Base-by-base conservation (phyloP, 139 green algal species). In the Closterium sp. region DNA sequence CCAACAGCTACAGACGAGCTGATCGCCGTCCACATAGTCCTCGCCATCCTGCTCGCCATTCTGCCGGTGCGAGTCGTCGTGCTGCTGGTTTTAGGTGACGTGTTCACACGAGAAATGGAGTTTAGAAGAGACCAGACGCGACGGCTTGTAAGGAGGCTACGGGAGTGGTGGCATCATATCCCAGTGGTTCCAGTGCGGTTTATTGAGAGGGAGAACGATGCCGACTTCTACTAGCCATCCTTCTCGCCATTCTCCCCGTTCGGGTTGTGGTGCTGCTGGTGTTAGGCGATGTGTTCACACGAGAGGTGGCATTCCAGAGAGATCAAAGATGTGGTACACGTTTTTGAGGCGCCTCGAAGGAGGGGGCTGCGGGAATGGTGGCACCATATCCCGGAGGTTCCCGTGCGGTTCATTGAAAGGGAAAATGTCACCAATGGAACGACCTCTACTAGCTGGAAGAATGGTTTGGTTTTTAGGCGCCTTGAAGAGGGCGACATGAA, bases 101-200 rank as follows among this genome's bases (percentile, higher is more conserved):
- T 30, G 27, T 92, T 92, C 85, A 92, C 89, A 19, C 62, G 89
- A 28, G 19, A 32, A n/a, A 21, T 92, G 70, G 89, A 92, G 70
- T 89, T 92, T 27, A n/a, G 89, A 13, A 28, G 85, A n/a, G 70
- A 38, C 27, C 31, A 62, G 22, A 89, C 31, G 27, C 19, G 50
- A 27, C 62, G 89, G 30, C 28, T 88, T 24, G 27, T 92, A 27
- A 70, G 89, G 30, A 38, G 89, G 45, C 9, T 90, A 17, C 42
- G 89, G n/a, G 89, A 91, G 21, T 91, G 89, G 89, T 91, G 89
- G 89, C 89, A 91, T 1, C 70, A 34, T 31, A 91, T 91, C 9
- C 89, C 89, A 9, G 89, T 91, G 28, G 89, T 91, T 19, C 89
- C 89, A 0, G 89, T 91, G 29, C 89, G 89, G 10, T 91, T 91